Evolutionary conservation across 352 stramenopile species (phyloP), one percentile per base, ranked within the genome.

Genomic region (Phytopythium sindhum): DNA sequence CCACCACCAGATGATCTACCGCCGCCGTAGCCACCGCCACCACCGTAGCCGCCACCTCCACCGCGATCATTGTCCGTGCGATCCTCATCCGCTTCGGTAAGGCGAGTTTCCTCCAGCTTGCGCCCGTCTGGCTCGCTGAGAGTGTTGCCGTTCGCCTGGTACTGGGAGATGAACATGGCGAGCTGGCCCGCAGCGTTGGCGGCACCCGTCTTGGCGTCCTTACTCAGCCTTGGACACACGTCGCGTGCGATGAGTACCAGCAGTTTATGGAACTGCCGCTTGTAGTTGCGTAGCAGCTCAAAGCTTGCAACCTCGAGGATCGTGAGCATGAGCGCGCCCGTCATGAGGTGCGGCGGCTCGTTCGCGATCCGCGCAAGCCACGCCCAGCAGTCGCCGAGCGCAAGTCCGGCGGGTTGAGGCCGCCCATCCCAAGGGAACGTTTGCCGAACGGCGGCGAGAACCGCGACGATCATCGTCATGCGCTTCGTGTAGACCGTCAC

Each of bases 261-360:
- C 26, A 91, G 54, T 57, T 93, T 91, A 70, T 91, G 85, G 63
- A 93, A 91, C 60, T 93, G 82, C 9, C 74, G 75, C 68, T 84
- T 88, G 75, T 91, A 93, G 37, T 70, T 67, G 11, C 72, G 75
- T 11, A 78, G 64, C 17, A 91, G 64, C 66, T 91, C 85, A 64
- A 81, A 91, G 44, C 85, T 80, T 2, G 82, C 81, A 26, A 91
- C 80, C 81, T 93, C 85, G 39, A 93, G 69, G 63, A 93, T 89
- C 44, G 83, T 91, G 37, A 91, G 78, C 48, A 84, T 65, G 9
- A 93, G 54, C 35, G 82, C 70, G 2, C 74, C 85, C 26, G 85
- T 91, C 70, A 93, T 88, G 57, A 91, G 68, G 65, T 91, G 73
- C 2, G 77, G 78, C n/a, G 80, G 65, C 24, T 90, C 83, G 53